Evolutionary conservation across 768 basidiomycete species (phyloP).

Genomic region (Lyophyllum shimeji): DNA sequence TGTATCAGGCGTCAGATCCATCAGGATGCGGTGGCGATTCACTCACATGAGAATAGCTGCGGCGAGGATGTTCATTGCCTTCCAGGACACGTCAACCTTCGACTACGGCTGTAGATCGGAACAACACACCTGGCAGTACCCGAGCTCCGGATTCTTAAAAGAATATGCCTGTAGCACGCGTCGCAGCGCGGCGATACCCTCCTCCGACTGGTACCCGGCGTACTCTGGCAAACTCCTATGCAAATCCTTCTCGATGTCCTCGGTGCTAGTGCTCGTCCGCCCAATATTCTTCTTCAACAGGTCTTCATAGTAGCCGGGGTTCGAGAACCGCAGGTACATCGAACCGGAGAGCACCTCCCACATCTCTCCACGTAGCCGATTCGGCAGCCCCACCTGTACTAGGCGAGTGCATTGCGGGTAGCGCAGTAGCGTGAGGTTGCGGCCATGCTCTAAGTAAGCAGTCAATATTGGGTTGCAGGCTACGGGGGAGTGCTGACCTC

Average conservation of each 20-base stretch:
- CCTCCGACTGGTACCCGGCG: constrained; percentile 89
- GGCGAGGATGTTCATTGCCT: constrained; percentile 98
- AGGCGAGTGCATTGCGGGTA: constrained; percentile 98
- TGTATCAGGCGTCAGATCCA: constrained; percentile 29
- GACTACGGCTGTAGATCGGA: neutral
- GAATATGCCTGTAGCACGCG: constrained; percentile 95
- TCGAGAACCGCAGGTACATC: constrained; percentile 82
- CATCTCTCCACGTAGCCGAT: constrained; percentile 91
- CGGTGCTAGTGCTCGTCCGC: constrained; percentile 82
- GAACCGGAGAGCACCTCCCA: constrained; percentile 98
- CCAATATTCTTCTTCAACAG: constrained; percentile 79
- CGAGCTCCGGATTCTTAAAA: constrained; percentile 89
- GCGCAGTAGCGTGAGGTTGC: constrained; percentile 91
- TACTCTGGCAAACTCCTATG: constrained; percentile 97
- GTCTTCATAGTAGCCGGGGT: constrained; percentile 79
- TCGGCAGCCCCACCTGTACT: constrained; percentile 95
- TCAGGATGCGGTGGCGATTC: neutral
- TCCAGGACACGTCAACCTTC: constrained; percentile 6
- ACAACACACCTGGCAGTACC: constrained; percentile 82
- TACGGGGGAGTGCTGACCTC: constrained; percentile 44
- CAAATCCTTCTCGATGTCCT: constrained; percentile 98
- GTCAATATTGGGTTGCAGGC: constrained; percentile 9
- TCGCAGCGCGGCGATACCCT: constrained; percentile 82
- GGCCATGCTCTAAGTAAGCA: constrained; percentile 69
- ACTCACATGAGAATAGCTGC: constrained; percentile 91